Percentiles rank a stretch among this genome's conserved stretches.
These are phyloP conservation scores for Drechmeria coniospora DNA, from an alignment of 2,329 filamentous ascomycete genomes.

Conservation along the genomic window DNA sequence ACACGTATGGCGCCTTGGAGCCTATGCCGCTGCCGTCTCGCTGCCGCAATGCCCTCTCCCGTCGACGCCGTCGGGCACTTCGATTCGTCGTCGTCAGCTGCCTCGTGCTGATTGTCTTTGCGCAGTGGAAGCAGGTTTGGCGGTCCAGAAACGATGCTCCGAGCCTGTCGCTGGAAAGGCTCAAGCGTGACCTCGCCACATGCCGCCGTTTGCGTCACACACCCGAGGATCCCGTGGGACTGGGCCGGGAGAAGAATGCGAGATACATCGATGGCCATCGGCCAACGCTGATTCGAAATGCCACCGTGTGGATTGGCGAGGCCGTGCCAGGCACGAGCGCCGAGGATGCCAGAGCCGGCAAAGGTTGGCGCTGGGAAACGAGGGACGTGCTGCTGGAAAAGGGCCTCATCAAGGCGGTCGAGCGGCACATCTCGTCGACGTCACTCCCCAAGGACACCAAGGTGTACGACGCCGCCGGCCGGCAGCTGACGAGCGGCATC, in stretches of 20 bases:
- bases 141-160: constrained; percentile 11
- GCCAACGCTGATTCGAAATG: constrained; percentile 49
- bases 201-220: constrained; percentile 39
- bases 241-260: constrained; percentile 42
- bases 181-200: constrained; percentile 36
- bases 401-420: constrained; percentile 44
- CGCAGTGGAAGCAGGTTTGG: constrained; percentile 30
- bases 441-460: constrained; percentile 30
- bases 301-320: constrained; percentile 51
- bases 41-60: no score
- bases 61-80: no score
- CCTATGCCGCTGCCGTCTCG: no score
- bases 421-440: constrained; percentile 22
- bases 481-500: constrained; percentile 49
- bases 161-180: constrained; percentile 33
- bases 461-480: constrained; percentile 42
- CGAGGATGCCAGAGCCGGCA: constrained; percentile 39
- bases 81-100: constrained; percentile 30
- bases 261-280: constrained; percentile 42
- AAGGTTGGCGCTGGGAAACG: constrained; percentile 42
- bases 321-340: constrained; percentile 31
- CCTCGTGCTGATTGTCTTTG: constrained; percentile 34
- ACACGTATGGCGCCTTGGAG: no score
- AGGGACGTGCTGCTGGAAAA: constrained; percentile 46
- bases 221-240: constrained; percentile 38